A percentile compares a stretch with the other conserved stretches of the same genome.
phyloP scores from a whole-genome alignment of 768 basidiomycete genomes.

The Paxillus ammoniavirescens region DNA sequence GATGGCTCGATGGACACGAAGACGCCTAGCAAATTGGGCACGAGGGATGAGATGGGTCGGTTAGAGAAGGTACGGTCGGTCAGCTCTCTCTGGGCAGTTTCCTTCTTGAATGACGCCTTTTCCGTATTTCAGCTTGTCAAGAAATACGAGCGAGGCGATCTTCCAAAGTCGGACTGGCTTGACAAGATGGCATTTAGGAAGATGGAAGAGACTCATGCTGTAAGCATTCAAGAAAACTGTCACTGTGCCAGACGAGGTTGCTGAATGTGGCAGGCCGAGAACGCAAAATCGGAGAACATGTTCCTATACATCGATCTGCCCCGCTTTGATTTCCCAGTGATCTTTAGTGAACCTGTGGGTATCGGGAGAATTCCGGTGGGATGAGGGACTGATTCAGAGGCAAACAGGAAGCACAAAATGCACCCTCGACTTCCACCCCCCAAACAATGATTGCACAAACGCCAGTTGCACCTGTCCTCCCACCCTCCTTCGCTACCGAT shows the following conservation, averaged over 20 bases:
- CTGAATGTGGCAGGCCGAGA: constrained; percentile 63
- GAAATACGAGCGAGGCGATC: constrained; percentile 93
- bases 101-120: constrained; percentile 34
- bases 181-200: constrained; percentile 91
- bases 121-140: constrained; percentile 68
- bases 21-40: constrained; percentile 84
- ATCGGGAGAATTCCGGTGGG: background rate
- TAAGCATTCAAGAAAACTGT: constrained; percentile 34
- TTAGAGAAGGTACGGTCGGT: constrained; percentile 71
- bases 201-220: constrained; percentile 94
- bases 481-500: constrained; percentile 57
- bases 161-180: constrained; percentile 94
- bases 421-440: constrained; percentile 41
- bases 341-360: constrained; percentile 87
- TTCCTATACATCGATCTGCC: constrained; percentile 96
- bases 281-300: constrained; percentile 89
- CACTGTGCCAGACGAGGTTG: background rate
- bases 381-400: background rate
- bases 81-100: background rate
- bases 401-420: constrained; percentile 39
- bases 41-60: constrained; percentile 91
- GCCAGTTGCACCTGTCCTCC: constrained; percentile 38
- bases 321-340: constrained; percentile 94
- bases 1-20: constrained; percentile 79
- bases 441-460: constrained; percentile 43